phyloP scores from a whole-genome alignment of 345 rosid genomes.

The Citrus reticulata region DNA sequence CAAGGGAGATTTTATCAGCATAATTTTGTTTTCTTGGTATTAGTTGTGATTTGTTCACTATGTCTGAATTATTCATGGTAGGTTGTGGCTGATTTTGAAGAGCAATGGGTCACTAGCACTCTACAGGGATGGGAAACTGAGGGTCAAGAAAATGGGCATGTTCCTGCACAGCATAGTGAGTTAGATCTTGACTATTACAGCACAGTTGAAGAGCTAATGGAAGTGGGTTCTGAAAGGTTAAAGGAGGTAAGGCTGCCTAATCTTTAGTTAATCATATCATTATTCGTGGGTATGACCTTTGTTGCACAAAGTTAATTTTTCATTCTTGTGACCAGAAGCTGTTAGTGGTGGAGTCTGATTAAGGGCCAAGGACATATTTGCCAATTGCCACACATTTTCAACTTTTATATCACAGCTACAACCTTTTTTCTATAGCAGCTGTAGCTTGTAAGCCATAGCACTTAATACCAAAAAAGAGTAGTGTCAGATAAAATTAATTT shows the following conservation, averaged over 20 bases:
- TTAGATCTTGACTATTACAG: constrained; percentile 93
- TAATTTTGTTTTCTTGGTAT: not conserved
- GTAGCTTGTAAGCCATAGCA: no score
- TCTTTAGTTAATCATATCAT: not conserved
- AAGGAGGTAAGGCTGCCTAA: constrained; percentile 56
- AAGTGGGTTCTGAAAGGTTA: constrained; percentile 87
- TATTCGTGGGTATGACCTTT: not conserved
- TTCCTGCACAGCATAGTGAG: constrained; percentile 35
- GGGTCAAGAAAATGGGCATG: constrained; percentile 54
- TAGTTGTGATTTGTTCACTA: not conserved
- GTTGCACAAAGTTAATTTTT: not conserved
- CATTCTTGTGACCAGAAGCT: not conserved
- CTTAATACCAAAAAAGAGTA: no score
- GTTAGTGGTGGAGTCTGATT: not conserved
- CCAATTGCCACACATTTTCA: no score
- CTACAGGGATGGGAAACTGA: constrained; percentile 65
- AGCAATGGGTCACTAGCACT: constrained; percentile 53
- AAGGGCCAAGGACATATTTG: no score
- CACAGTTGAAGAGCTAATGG: constrained; percentile 81
- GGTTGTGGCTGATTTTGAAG: constrained; percentile 80
- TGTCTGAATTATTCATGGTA: constrained; percentile 23
- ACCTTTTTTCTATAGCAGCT: no score
- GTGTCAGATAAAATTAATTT: no score
- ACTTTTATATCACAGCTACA: no score
- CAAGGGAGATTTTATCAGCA: not conserved